Percentiles rank a stretch among this genome's conserved stretches.
Evolutionary conservation across 202 grass and related monocot species (phyloP).

Genomic region (Panicum virgatum): DNA sequence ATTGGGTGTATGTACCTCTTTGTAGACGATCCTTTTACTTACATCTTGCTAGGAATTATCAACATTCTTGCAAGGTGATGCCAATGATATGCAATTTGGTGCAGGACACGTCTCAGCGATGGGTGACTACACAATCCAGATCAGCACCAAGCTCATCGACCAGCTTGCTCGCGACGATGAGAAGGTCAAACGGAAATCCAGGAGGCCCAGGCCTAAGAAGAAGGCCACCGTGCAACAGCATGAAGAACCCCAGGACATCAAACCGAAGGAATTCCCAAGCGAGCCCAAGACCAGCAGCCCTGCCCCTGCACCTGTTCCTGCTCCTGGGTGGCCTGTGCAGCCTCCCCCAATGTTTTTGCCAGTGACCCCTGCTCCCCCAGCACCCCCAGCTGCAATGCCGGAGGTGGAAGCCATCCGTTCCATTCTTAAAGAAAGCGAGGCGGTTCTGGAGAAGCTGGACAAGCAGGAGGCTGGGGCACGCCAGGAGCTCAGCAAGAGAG

Average conservation of each 20-base stretch:
- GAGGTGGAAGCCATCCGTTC: slow-evolving; percentile 73
- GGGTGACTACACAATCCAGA: slow-evolving; percentile 85
- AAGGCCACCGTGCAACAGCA: slow-evolving; percentile 3
- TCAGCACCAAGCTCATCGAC: slow-evolving; percentile 70
- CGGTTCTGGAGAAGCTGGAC: slow-evolving; percentile 64
- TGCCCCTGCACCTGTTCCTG: neutral
- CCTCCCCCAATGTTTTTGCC: slow-evolving; percentile 56
- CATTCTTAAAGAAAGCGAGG: slow-evolving; percentile 57
- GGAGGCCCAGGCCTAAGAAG: slow-evolving; percentile 76
- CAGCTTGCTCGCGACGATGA: slow-evolving; percentile 60
- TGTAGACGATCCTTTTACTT: neutral
- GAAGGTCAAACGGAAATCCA: slow-evolving; percentile 65
- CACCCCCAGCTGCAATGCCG: slow-evolving; percentile 34
- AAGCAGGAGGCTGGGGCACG: slow-evolving; percentile 62
- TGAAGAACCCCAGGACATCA: slow-evolving; percentile 41
- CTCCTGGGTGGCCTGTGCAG: slow-evolving; percentile 41
- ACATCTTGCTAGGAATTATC: neutral
- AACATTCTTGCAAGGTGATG: neutral
- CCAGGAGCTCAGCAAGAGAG: slow-evolving; percentile 68
- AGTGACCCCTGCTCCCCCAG: slow-evolving; percentile 43
- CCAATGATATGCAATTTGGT: neutral
- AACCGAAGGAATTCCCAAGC: slow-evolving; percentile 26
- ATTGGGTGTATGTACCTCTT: neutral
- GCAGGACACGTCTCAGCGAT: slow-evolving; percentile 36
- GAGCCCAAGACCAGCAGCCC: slow-evolving; percentile 35